These are phyloP conservation scores for Cystobasidium tubakii DNA, from an alignment of 768 basidiomycete species.

Conservation along the genomic window DNA sequence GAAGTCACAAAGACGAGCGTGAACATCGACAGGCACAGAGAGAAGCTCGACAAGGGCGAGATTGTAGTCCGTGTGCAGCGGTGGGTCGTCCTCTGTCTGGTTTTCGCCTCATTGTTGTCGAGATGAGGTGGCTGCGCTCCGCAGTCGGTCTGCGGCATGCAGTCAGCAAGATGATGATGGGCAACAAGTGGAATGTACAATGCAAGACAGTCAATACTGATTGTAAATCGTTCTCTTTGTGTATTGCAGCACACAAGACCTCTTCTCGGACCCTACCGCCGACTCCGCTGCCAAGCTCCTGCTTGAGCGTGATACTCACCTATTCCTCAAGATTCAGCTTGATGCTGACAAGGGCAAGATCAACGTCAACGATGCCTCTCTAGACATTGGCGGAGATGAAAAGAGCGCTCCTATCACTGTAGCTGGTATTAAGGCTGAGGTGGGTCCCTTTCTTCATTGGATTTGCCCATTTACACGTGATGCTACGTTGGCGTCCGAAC, in stretches of 20 bases:
- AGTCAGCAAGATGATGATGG: not conserved
- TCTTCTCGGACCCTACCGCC: constrained; percentile 27
- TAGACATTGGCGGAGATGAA: not conserved
- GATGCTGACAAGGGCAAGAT: constrained; percentile 11
- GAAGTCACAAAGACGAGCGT: constrained; percentile 28
- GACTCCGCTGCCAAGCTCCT: constrained; percentile 2
- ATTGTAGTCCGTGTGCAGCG: constrained; percentile 29
- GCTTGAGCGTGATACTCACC: constrained; percentile 26
- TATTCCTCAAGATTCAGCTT: constrained; percentile 23
- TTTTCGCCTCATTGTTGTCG: not conserved
- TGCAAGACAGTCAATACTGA: too few relatives aligned
- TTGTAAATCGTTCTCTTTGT: not conserved
- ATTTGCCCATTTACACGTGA: not conserved
- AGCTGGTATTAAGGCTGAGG: constrained; percentile 7
- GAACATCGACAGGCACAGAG: constrained; percentile 27
- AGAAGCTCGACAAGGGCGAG: constrained; percentile 27
- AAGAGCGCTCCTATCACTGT: constrained; percentile 8
- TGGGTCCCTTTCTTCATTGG: not conserved
- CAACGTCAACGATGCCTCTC: constrained; percentile 26
- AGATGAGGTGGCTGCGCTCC: not conserved
- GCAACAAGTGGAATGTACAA: not conserved
- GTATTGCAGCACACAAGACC: constrained; percentile 10
- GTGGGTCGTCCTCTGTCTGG: not conserved
- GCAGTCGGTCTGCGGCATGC: not conserved
- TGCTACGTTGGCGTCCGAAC: not conserved